Percentiles rank a stretch among this genome's conserved stretches.
phyloP scores from a whole-genome alignment of 768 basidiomycete species.

The Rossbeevera mucosa region DNA sequence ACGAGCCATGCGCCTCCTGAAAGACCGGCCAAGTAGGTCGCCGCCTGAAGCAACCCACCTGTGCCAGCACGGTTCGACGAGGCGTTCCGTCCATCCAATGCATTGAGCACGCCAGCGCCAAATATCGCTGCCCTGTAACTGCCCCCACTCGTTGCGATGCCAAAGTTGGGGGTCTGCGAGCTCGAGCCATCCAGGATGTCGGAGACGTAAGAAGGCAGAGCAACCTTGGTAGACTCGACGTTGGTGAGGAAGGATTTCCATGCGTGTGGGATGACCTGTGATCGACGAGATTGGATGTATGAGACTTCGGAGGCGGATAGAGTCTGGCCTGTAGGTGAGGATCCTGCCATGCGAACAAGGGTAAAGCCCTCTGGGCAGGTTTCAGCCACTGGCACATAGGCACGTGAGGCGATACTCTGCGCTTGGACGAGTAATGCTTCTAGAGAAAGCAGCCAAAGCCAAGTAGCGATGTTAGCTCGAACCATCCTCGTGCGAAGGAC shows the following conservation, averaged over 20 bases:
- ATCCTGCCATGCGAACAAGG: conserved; percentile 29
- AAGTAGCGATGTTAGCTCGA: background rate
- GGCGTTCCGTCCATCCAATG: conserved; percentile 46
- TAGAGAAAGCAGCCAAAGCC: conserved; percentile 11
- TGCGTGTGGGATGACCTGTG: conserved; percentile 35
- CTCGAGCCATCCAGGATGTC: conserved; percentile 25
- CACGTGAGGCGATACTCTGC: conserved; percentile 23
- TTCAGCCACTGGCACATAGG: conserved; percentile 20
- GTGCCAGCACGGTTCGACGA: conserved; percentile 38
- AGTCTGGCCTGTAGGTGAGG: conserved; percentile 23
- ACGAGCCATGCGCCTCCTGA: conserved; percentile 41
- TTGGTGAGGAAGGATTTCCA: conserved; percentile 39
- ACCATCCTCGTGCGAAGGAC: background rate
- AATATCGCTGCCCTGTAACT: conserved; percentile 53
- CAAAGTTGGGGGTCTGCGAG: conserved; percentile 34
- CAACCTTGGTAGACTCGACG: conserved; percentile 28
- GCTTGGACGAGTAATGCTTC: conserved; percentile 10
- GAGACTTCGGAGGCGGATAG: conserved; percentile 34
- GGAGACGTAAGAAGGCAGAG: conserved; percentile 34
- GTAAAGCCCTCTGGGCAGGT: conserved; percentile 22
- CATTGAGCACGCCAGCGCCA: conserved; percentile 47
- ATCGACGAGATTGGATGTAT: conserved; percentile 35
- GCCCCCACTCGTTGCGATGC: conserved; percentile 53
- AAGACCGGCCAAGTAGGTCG: conserved; percentile 50
- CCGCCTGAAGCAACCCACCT: conserved; percentile 50